A percentile compares a stretch with the other conserved stretches of the same genome.
These are phyloP conservation scores for Phyllosticta citribraziliensis DNA, from an alignment of 2,329 filamentous ascomycete genomes.

Conservation along the genomic window DNA sequence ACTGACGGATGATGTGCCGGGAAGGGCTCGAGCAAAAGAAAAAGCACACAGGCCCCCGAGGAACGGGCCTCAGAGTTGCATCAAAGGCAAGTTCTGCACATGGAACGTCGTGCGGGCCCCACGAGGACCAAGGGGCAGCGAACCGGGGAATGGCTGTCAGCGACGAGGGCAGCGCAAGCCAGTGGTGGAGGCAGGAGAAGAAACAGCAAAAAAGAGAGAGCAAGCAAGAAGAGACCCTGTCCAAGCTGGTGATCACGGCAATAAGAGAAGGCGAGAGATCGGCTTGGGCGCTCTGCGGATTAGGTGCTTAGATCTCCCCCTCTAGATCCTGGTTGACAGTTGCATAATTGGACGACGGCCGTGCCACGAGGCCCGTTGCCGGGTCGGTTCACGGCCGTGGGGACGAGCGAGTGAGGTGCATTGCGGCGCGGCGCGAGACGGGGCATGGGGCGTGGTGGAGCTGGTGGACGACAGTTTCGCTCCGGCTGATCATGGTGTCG, in stretches of 20 bases:
- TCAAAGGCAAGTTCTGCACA: slow-evolving; percentile 2
- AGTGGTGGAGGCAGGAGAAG: neutral
- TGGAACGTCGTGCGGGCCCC: neutral
- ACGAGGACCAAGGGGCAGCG: neutral
- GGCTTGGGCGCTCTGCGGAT: slow-evolving; percentile 9
- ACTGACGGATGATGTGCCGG: neutral
- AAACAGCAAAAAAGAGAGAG: neutral
- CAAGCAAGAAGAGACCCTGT: slow-evolving; percentile 4
- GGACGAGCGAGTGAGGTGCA: neutral
- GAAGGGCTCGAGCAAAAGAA: neutral
- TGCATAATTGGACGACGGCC: slow-evolving; percentile 10
- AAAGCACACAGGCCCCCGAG: neutral
- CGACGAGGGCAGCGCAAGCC: neutral
- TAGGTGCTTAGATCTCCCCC: slow-evolving; percentile 9
- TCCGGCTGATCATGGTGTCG: neutral
- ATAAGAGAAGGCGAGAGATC: slow-evolving; percentile 8
- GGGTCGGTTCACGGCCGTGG: slow-evolving; percentile 9
- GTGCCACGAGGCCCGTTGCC: slow-evolving; percentile 10
- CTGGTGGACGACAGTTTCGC: neutral
- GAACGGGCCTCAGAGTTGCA: slow-evolving; percentile 9
- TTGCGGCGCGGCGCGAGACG: slow-evolving; percentile 10
- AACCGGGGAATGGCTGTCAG: neutral
- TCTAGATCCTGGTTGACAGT: slow-evolving; percentile 7
- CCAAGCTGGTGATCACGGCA: slow-evolving; percentile 11
- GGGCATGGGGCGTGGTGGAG: neutral